Percentiles rank a stretch among this genome's conserved stretches.
Evolutionary conservation across 148 eudicot species (phyloP).

Genomic region (Drosera capensis): DNA sequence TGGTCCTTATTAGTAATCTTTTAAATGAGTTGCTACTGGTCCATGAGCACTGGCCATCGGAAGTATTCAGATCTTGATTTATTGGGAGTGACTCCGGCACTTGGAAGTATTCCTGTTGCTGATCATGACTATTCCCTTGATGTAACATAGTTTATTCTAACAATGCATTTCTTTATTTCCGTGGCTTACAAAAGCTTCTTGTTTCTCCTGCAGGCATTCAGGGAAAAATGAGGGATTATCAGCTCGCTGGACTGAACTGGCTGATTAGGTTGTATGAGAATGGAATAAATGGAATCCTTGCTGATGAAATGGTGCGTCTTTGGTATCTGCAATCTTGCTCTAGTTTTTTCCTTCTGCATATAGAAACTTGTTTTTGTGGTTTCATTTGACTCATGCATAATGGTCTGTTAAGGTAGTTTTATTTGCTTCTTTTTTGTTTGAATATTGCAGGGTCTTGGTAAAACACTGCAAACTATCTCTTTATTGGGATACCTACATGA

Average conservation of each 20-base stretch:
- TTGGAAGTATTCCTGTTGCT: no score
- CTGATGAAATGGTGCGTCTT: conserved; percentile 84
- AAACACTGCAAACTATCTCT: conserved; percentile 96
- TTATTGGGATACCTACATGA: conserved; percentile 88
- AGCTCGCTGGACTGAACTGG: conserved; percentile 98
- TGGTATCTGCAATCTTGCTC: background rate
- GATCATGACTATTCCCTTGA: no score
- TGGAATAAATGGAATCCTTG: conserved; percentile 97
- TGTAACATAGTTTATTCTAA: no score
- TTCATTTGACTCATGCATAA: conserved; percentile 2
- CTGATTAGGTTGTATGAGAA: conserved; percentile 87
- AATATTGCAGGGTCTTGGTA: conserved; percentile 72
- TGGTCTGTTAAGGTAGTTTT: background rate
- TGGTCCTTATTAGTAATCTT: no score
- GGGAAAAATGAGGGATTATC: conserved; percentile 99
- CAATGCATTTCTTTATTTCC: background rate
- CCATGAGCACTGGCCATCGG: no score
- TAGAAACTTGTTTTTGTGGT: background rate
- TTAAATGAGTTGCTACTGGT: no score
- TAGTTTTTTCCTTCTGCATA: background rate
- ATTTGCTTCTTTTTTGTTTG: background rate
- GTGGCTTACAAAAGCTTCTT: background rate
- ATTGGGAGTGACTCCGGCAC: no score
- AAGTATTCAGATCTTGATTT: no score
- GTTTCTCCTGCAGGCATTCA: conserved; percentile 52